A percentile compares a stretch with the other conserved stretches of the same genome.
Evolutionary conservation across 164 flowering plant species (phyloP).

Genomic region (Cinnamomum chago): DNA sequence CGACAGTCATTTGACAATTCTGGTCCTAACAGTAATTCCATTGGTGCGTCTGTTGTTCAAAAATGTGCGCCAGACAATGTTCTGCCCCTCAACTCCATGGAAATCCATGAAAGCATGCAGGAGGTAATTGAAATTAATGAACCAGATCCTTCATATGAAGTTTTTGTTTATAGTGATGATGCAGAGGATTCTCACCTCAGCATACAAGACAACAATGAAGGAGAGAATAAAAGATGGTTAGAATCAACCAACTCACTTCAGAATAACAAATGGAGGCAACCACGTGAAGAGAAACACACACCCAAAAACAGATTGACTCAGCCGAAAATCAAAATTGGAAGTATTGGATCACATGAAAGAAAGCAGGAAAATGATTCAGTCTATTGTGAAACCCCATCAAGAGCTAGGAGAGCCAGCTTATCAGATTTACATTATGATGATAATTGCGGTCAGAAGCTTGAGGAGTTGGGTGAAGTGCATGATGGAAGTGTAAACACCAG

Average conservation of each 20-base stretch:
- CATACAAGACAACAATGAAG: slow-evolving; percentile 16
- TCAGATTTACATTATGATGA: slow-evolving; percentile 6
- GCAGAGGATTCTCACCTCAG: slow-evolving; percentile 47
- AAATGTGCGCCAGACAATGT: not conserved
- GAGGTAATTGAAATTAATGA: not conserved
- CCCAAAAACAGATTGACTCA: not conserved
- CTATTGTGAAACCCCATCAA: not conserved
- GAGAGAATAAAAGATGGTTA: slow-evolving; percentile 56
- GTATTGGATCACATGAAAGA: not conserved
- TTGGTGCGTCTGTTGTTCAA: slow-evolving; percentile 6
- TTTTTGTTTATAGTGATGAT: slow-evolving; percentile 49
- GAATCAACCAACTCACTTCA: slow-evolving; percentile 18
- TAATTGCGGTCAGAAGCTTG: not conserved
- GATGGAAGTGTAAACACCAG: slow-evolving; percentile 19
- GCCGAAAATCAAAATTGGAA: not conserved
- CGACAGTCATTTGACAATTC: not conserved
- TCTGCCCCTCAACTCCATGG: not conserved
- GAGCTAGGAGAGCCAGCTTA: slow-evolving; percentile 2
- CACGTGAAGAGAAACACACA: not conserved
- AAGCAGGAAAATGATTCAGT: not conserved
- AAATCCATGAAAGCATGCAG: not conserved
- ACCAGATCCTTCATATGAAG: slow-evolving; percentile 11
- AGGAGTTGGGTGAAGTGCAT: slow-evolving; percentile 7
- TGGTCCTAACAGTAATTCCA: slow-evolving; percentile 4
- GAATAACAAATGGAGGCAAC: not conserved